Evolutionary conservation across 257 asterid genomes (phyloP).

Genomic region (Mentha longifolia): DNA sequence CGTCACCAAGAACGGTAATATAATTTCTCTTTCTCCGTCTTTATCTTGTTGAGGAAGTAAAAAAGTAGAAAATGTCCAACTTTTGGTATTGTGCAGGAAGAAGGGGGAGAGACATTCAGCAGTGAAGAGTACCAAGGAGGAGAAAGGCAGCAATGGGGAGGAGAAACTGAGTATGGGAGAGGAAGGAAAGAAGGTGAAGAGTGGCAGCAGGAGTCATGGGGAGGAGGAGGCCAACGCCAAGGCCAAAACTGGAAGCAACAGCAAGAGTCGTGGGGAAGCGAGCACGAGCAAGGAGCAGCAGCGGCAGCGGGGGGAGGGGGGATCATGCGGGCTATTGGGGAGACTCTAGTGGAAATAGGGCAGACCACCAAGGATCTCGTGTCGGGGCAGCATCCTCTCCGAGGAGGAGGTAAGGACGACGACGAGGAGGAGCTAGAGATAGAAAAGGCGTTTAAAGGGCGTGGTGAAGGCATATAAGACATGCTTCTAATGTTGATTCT

Average conservation of each 20-base stretch:
- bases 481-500: not conserved
- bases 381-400: conserved; percentile 42
- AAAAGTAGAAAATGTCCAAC: not conserved
- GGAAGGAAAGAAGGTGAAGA: too few species aligned
- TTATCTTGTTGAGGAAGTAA: not conserved
- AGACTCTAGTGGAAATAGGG: conserved; percentile 84
- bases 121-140: conserved; percentile 15
- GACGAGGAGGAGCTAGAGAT: not conserved
- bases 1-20: conserved; percentile 39
- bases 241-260: not conserved
- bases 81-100: conserved; percentile 33
- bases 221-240: not conserved
- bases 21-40: too few species aligned
- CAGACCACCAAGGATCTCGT: conserved; percentile 71
- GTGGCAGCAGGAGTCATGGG: conserved; percentile 20
- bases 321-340: conserved; percentile 75
- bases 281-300: conserved; percentile 19
- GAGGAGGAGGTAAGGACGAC: not conserved
- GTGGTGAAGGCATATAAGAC: conserved; percentile 22
- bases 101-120: conserved; percentile 22
- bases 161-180: conserved; percentile 10
- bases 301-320: conserved; percentile 33
- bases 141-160: conserved; percentile 20
- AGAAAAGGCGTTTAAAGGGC: not conserved
- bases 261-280: not conserved